Evolutionary conservation across 257 asterid genomes (phyloP).

Genomic region (Solanum okadae): DNA sequence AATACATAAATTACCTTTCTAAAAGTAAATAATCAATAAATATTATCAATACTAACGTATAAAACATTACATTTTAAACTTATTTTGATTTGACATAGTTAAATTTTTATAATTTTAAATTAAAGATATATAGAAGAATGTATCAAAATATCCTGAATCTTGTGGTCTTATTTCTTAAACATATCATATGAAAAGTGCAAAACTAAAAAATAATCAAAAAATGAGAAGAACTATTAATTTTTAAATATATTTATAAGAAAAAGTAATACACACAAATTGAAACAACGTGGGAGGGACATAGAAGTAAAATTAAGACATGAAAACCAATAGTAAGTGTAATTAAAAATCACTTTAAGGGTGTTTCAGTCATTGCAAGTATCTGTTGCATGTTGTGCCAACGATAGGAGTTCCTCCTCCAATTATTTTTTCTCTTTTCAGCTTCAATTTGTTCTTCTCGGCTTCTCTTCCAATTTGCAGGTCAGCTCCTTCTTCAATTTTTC

Average conservation of each 20-base stretch:
- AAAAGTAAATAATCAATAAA: not conserved
- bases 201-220: too few species aligned
- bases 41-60: too few species aligned
- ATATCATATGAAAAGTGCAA: too few species aligned
- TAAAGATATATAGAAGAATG: too few species aligned
- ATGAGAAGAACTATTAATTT: too few species aligned
- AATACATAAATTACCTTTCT: not conserved
- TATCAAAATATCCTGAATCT: not conserved
- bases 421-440: not conserved
- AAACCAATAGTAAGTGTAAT: not conserved
- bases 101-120: too few species aligned
- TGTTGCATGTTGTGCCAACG: not conserved
- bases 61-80: too few species aligned
- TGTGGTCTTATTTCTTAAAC: too few species aligned
- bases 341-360: not conserved
- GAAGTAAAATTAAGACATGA: not conserved
- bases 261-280: not conserved
- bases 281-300: too few species aligned
- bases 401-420: not conserved
- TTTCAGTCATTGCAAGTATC: not conserved
- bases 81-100: too few species aligned
- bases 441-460: not conserved
- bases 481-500: not conserved
- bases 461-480: not conserved
- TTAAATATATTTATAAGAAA: too few species aligned